phyloP scores from a whole-genome alignment of 2,329 filamentous ascomycete genomes.

The Stachybotrys echinatus region DNA sequence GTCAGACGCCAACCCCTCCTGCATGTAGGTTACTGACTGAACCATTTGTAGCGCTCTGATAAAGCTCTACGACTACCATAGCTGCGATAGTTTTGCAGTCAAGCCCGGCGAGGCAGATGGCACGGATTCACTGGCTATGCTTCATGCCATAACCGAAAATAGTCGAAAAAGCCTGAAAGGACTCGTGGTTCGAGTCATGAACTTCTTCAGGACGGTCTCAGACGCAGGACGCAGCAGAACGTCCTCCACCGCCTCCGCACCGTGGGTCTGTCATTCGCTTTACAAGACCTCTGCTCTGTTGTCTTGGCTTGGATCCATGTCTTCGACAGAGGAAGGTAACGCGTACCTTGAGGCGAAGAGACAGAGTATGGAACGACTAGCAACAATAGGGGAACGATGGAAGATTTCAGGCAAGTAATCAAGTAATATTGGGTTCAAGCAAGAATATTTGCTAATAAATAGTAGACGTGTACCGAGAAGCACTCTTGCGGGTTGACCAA shows the following conservation, averaged over 20 bases:
- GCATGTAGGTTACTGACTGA: neutral
- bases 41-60: slow-evolving; percentile 4
- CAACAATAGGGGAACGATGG: neutral
- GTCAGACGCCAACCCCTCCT: neutral
- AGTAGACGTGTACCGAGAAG: neutral
- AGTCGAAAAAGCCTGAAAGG: neutral
- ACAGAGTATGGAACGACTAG: neutral
- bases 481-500: neutral
- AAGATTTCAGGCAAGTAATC: neutral
- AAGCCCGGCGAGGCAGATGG: neutral
- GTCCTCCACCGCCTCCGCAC: too few species aligned
- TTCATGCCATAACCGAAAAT: neutral
- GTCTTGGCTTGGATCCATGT: neutral
- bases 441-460: neutral
- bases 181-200: neutral
- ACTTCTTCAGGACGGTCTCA: neutral
- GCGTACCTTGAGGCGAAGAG: neutral
- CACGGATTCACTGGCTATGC: neutral
- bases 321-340: neutral
- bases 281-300: neutral
- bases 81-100: slow-evolving; percentile 4
- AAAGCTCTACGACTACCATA: slow-evolving; percentile 7
- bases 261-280: neutral
- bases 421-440: too few species aligned
- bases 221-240: neutral